These are phyloP conservation scores for Paraglomus brasilianum DNA, from an alignment of 192 early-diverging fungal species.

Conservation along the genomic window DNA sequence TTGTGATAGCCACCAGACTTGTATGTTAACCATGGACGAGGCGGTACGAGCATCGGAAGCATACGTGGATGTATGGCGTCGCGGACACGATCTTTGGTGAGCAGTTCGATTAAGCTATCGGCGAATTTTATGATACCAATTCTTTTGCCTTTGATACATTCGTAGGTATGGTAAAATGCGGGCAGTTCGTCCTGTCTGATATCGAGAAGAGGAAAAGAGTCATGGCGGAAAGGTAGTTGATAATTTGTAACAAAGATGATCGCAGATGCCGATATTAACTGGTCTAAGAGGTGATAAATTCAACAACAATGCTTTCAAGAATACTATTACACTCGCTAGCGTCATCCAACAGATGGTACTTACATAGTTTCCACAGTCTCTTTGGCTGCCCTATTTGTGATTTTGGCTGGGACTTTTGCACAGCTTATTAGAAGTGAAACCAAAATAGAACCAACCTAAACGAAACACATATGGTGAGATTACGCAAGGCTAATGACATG, in stretches of 20 bases:
- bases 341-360: constrained; percentile 22
- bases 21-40: constrained; percentile 86
- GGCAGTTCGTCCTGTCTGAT: constrained; percentile 57
- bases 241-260: too few species aligned
- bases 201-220: constrained; percentile 1
- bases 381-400: constrained; percentile 57
- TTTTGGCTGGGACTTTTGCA: constrained; percentile 64
- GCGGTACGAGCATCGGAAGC: constrained; percentile 93
- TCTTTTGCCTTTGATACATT: constrained; percentile 59
- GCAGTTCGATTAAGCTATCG: constrained; percentile 63
- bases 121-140: constrained; percentile 75
- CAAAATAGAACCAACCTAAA: constrained; percentile 49
- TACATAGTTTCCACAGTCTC: constrained; percentile 51
- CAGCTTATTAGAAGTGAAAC: constrained; percentile 65
- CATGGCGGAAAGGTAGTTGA: not conserved
- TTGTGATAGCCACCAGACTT: constrained; percentile 84
- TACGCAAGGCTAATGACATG: too few species aligned
- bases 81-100: constrained; percentile 57
- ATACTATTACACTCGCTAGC: too few species aligned
- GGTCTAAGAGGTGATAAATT: too few species aligned
- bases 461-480: not conserved
- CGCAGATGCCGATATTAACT: too few species aligned
- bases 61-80: constrained; percentile 67
- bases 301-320: too few species aligned
- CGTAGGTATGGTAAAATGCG: constrained; percentile 77